Conservation (phyloP, 2,329 filamentous ascomycete species). For the Pleoardoris graminearum region DNA sequence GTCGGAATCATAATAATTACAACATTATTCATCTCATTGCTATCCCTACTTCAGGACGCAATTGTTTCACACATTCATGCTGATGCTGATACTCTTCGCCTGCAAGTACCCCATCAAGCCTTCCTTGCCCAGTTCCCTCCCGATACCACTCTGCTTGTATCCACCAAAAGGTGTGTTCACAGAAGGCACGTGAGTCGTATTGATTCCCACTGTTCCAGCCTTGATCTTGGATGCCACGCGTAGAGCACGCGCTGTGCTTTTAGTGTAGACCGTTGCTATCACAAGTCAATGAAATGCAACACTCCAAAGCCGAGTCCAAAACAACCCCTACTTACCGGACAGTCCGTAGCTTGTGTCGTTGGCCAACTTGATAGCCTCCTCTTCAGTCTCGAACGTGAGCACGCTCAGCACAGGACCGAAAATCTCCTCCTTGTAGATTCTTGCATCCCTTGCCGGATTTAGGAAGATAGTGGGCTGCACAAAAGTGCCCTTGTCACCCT, state of each 20-base stretch:
- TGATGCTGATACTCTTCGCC: constrained; percentile 21
- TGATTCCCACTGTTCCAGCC: constrained; percentile 30
- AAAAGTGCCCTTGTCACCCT: constrained; percentile 33
- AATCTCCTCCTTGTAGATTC: constrained; percentile 37
- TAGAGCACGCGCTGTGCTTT: constrained; percentile 22
- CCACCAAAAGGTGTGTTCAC: constrained; percentile 34
- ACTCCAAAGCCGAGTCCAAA: not conserved
- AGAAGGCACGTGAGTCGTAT: constrained; percentile 32
- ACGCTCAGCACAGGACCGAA: constrained; percentile 39
- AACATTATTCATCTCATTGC: no score
- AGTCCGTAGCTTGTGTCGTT: constrained; percentile 39
- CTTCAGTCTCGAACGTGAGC: constrained; percentile 38
- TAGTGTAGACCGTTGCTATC: constrained; percentile 23
- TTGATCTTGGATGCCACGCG: constrained; percentile 30
- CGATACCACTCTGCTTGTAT: constrained; percentile 34
- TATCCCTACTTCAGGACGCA: not conserved
- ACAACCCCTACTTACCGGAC: constrained; percentile 18
- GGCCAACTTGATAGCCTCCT: constrained; percentile 36
- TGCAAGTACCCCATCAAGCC: constrained; percentile 33
- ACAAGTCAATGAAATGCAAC: not conserved
- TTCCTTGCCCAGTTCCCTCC: constrained; percentile 31
- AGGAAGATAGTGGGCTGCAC: constrained; percentile 38
- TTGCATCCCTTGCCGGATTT: constrained; percentile 26
- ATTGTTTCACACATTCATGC: constrained; percentile 2
- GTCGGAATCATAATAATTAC: no score